Base-by-base conservation (phyloP, 1,284 basidiomycete species). In the Rhodotorula sp. region DNA sequence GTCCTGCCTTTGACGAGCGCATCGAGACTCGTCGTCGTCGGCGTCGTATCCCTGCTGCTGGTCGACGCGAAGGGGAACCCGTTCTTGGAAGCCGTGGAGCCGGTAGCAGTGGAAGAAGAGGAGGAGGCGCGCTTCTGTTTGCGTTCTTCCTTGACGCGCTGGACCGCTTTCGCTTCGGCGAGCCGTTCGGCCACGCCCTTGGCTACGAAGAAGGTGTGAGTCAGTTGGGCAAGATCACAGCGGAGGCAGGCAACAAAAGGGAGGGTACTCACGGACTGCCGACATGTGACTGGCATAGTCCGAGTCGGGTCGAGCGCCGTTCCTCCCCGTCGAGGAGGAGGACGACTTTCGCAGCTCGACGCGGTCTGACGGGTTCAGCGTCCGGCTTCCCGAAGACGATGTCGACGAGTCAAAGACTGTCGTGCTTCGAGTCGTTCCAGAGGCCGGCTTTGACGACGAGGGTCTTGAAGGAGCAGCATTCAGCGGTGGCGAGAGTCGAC, bases 241-340 rank as follows among this genome's bases (percentile, higher is more conserved):
- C n/a, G 16, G n/a, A 26, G 51, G 21, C 15, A 39, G 48, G 21
- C 54, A 3, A n/a, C 16, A 7, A 51, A n/a, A 43, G 29, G 12
- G 48, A 46, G 43, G 26, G 12, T 18, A 31, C 68, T 60, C 34
- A 70, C 65, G 65, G 15, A 69, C 23, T 8, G 65, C 67, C 57
- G 75, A 77, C 43, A 66, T 60, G 61, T 69, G 73, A 20, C 34
- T 51, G 20, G 39, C 54, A 23, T 67, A 74, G 43, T 63, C 39
- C 47, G 58, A 65, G 60, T 62, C 61, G 16, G 20, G 43, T 43
- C 21, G 14, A 10, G 18, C 18, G n/a, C 39, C 62, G 12, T n/a
- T 7, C 58, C 34, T 23, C 51, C 51, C 23, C 23, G 51, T 52
- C 51, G 21, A 21, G 21, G 49, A 51, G 49, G 49, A 51, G 18